A percentile compares a stretch with the other conserved stretches of the same genome.
phyloP scores from a whole-genome alignment of 352 stramenopile species.

The Salisapilia sapeloensis region DNA sequence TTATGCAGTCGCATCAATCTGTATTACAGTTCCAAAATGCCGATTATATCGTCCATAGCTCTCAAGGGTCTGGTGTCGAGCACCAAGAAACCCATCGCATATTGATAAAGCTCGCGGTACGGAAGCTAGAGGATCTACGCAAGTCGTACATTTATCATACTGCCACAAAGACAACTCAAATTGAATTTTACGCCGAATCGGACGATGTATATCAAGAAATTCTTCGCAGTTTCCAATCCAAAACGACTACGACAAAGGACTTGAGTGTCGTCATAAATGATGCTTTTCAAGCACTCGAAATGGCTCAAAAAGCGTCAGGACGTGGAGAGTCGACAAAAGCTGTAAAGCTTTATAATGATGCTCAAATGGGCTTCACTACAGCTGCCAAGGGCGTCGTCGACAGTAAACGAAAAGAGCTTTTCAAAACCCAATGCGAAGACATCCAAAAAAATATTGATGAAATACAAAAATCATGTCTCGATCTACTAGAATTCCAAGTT shows the following conservation, averaged over 20 bases:
- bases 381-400: too few relatives aligned
- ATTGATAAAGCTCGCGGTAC: constrained; percentile 16
- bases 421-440: constrained; percentile 1
- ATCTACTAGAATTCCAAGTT: too few relatives aligned
- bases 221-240: constrained; percentile 1
- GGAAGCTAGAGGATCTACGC: constrained; percentile 19
- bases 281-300: background rate
- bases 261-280: constrained; percentile 1
- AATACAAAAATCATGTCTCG: constrained; percentile 5
- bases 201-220: constrained; percentile 9
- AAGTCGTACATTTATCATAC: constrained; percentile 22
- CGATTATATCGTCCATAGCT: constrained; percentile 3
- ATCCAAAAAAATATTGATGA: constrained; percentile 1
- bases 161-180: constrained; percentile 9
- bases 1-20: background rate
- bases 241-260: background rate
- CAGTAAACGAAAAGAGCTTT: too few relatives aligned
- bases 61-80: too few relatives aligned
- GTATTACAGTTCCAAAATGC: too few relatives aligned
- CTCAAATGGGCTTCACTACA: too few relatives aligned
- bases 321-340: background rate
- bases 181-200: constrained; percentile 24
- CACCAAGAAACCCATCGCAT: too few relatives aligned
- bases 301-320: background rate
- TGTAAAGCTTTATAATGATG: background rate